A percentile compares a stretch with the other conserved stretches of the same genome.
These are phyloP conservation scores for Syzygium syzygioides DNA, from an alignment of 441 rosid species.

Conservation along the genomic window DNA sequence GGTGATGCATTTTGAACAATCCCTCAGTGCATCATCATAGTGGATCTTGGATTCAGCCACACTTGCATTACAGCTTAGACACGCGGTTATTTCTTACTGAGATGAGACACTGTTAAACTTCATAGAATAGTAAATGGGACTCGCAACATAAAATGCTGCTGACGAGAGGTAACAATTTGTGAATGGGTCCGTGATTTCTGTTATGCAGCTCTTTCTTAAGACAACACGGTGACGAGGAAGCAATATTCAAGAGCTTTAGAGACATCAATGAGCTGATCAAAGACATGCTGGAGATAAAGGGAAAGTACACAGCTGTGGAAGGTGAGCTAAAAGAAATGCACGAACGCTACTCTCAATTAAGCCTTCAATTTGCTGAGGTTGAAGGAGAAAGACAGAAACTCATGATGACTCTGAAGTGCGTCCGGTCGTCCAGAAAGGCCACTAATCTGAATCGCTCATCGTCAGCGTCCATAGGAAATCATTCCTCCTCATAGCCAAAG, in stretches of 20 bases:
- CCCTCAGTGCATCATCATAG: background rate
- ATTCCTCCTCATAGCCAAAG: slow-evolving; percentile 17
- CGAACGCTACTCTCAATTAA: slow-evolving; percentile 71
- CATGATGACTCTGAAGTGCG: slow-evolving; percentile 83
- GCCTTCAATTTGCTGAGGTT: slow-evolving; percentile 82
- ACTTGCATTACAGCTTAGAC: background rate
- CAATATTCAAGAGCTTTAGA: slow-evolving; percentile 88
- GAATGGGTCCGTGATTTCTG: background rate
- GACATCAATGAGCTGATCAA: slow-evolving; percentile 90
- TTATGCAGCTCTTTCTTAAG: slow-evolving; percentile 75
- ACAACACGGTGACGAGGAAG: slow-evolving; percentile 79
- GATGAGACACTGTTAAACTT: background rate
- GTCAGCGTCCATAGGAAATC: slow-evolving; percentile 48
- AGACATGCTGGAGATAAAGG: slow-evolving; percentile 83
- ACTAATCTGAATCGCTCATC: slow-evolving; percentile 35
- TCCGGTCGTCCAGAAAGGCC: slow-evolving; percentile 65
- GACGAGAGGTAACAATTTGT: background rate
- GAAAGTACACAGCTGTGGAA: slow-evolving; percentile 50
- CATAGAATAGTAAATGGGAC: background rate
- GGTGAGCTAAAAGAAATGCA: slow-evolving; percentile 78
- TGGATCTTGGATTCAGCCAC: background rate
- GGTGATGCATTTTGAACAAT: background rate
- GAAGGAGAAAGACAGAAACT: slow-evolving; percentile 85
- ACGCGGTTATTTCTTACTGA: background rate
- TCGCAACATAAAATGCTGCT: background rate